These are phyloP conservation scores for Malania oleifera DNA, from an alignment of 164 flowering plant genomes.

Conservation along the genomic window DNA sequence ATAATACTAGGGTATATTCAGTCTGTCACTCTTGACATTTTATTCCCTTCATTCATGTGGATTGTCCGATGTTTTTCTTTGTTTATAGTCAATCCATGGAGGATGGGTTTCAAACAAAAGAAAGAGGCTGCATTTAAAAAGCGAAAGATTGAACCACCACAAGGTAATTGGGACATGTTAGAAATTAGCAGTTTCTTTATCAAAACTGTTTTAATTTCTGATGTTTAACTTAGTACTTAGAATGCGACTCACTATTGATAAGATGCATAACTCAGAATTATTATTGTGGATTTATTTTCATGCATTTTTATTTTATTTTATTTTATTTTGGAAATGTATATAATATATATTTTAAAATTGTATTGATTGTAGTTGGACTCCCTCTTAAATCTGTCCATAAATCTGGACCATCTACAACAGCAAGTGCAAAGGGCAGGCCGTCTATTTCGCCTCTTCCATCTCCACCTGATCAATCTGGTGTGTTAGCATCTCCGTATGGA, in stretches of 20 bases:
- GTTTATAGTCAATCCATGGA: slow-evolving; percentile 57
- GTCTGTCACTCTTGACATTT: no score
- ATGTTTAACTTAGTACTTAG: background rate
- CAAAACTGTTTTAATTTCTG: background rate
- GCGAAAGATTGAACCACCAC: slow-evolving; percentile 59
- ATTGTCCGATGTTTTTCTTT: slow-evolving; percentile 7
- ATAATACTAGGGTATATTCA: no score
- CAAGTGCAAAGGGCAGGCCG: slow-evolving; percentile 39
- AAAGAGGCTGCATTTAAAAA: slow-evolving; percentile 72
- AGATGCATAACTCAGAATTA: background rate
- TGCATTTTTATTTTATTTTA: background rate
- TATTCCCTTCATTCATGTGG: background rate
- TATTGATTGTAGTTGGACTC: slow-evolving; percentile 31
- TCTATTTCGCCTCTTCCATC: slow-evolving; percentile 73
- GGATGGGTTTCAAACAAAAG: slow-evolving; percentile 46
- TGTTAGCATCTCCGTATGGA: slow-evolving; percentile 52
- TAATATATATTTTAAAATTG: background rate
- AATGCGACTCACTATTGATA: background rate
- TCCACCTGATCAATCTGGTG: slow-evolving; percentile 46
- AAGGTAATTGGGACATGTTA: slow-evolving; percentile 39
- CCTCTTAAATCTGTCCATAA: slow-evolving; percentile 50
- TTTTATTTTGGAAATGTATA: no score
- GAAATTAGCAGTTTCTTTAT: background rate
- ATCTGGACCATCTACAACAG: slow-evolving; percentile 38
- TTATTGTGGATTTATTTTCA: background rate